Conservation (phyloP, 2,329 filamentous ascomycete genomes). For the Shiraia sp. region DNA sequence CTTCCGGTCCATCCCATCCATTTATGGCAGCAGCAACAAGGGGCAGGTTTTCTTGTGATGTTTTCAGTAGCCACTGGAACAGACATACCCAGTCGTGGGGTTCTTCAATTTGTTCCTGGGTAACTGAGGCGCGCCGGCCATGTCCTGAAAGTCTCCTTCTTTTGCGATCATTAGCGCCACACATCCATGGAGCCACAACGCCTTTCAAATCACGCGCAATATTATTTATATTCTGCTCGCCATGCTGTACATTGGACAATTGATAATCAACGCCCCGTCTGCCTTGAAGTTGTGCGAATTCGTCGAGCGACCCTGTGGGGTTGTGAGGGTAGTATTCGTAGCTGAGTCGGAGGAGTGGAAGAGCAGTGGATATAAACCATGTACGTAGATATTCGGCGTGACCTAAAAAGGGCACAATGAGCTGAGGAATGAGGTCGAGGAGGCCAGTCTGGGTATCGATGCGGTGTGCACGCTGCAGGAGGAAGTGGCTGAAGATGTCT, state of each 20-base stretch:
- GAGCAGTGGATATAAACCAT: constrained; percentile 70
- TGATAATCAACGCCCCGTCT: constrained; percentile 63
- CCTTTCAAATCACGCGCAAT: constrained; percentile 69
- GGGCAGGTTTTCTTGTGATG: constrained; percentile 63
- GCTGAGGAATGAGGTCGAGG: constrained; percentile 66
- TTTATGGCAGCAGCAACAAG: constrained; percentile 66
- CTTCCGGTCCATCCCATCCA: constrained; percentile 73
- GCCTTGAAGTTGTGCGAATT: constrained; percentile 66
- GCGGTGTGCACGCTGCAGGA: constrained; percentile 68
- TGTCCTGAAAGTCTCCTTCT: constrained; percentile 48
- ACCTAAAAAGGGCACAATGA: constrained; percentile 70
- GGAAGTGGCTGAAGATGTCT: constrained; percentile 65
- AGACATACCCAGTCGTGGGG: constrained; percentile 67
- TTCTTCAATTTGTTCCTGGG: constrained; percentile 41
- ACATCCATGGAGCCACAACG: constrained; percentile 74
- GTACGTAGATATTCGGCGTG: constrained; percentile 63
- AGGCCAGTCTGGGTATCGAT: constrained; percentile 76
- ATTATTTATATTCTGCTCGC: constrained; percentile 27
- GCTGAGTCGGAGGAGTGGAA: constrained; percentile 70
- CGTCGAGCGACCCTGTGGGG: constrained; percentile 59
- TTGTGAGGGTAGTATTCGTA: constrained; percentile 68
- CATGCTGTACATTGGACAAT: constrained; percentile 46
- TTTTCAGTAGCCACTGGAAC: constrained; percentile 67
- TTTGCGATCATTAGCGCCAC: constrained; percentile 65
- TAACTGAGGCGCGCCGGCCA: constrained; percentile 26